Percentiles rank a stretch among this genome's conserved stretches.
These are phyloP conservation scores for Trichoderma endophyticum DNA, from an alignment of 2,329 filamentous ascomycete species.

Conservation along the genomic window DNA sequence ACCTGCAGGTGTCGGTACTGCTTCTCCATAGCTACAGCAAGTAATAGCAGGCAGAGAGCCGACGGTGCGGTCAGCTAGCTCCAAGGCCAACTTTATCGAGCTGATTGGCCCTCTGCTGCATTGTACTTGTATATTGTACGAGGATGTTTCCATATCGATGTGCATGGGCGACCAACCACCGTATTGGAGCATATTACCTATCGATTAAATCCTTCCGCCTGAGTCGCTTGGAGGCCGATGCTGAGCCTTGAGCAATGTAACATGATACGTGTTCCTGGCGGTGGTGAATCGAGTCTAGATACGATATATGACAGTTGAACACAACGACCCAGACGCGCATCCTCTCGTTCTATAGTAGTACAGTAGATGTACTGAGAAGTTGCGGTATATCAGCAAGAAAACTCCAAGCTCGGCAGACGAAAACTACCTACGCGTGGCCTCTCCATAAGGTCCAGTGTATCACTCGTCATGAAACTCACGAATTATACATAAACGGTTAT, in stretches of 20 bases:
- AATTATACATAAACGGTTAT: background rate
- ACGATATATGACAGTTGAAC: background rate
- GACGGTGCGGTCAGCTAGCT: background rate
- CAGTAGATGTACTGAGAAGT: background rate
- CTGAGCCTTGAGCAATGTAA: slow-evolving; percentile 2
- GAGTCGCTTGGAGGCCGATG: background rate
- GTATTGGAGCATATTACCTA: background rate
- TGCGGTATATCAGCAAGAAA: background rate
- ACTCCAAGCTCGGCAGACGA: background rate
- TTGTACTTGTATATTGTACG: background rate
- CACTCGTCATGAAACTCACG: background rate
- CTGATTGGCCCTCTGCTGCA: background rate
- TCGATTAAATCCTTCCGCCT: background rate
- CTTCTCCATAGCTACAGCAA: background rate
- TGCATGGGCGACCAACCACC: background rate
- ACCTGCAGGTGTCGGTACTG: background rate
- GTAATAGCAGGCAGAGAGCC: background rate
- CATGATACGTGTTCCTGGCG: slow-evolving; percentile 15
- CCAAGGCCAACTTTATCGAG: background rate
- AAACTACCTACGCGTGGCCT: background rate
- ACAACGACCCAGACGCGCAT: background rate
- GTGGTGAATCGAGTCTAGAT: background rate
- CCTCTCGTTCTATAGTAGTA: background rate
- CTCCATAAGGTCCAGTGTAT: background rate
- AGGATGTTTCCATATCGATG: background rate